These are phyloP conservation scores for Drosera capensis DNA, from an alignment of 148 eudicot genomes.

Conservation along the genomic window DNA sequence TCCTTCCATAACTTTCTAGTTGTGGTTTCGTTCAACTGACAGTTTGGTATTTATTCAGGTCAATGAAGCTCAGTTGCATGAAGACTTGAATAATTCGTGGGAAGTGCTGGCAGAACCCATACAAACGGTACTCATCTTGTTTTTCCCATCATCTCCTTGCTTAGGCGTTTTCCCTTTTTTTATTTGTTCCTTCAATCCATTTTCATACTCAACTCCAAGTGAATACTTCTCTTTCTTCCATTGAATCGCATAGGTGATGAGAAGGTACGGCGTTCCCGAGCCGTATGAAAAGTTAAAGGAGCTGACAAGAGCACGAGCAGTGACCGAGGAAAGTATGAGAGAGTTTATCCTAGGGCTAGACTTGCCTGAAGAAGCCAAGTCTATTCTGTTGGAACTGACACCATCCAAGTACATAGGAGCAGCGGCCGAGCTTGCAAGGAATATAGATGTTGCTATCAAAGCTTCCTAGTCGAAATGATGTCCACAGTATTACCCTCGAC, in stretches of 20 bases:
- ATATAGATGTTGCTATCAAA: constrained; percentile 20
- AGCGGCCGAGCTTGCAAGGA: constrained; percentile 42
- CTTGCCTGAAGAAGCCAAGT: constrained; percentile 55
- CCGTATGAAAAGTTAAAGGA: constrained; percentile 91
- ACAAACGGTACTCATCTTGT: constrained; percentile 57
- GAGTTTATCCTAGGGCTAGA: constrained; percentile 63
- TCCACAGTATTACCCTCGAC: no score
- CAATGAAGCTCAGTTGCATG: constrained; percentile 51
- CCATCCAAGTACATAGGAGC: constrained; percentile 68
- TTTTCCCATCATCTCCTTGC: background rate
- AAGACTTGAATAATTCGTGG: constrained; percentile 78
- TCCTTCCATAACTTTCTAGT: background rate
- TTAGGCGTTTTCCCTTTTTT: background rate
- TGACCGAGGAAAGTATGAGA: constrained; percentile 54
- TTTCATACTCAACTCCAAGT: no score
- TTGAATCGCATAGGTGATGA: constrained; percentile 70
- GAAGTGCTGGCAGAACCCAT: constrained; percentile 98
- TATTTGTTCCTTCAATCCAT: background rate
- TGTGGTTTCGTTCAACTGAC: background rate
- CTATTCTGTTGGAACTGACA: constrained; percentile 48
- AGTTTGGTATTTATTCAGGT: constrained; percentile 30
- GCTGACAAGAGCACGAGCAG: constrained; percentile 75
- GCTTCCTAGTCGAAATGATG: no score
- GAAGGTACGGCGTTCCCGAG: constrained; percentile 90
- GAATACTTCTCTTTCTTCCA: no score